These are phyloP conservation scores for Backusella australiensis DNA, from an alignment of 192 early-diverging fungal species.

Conservation along the genomic window DNA sequence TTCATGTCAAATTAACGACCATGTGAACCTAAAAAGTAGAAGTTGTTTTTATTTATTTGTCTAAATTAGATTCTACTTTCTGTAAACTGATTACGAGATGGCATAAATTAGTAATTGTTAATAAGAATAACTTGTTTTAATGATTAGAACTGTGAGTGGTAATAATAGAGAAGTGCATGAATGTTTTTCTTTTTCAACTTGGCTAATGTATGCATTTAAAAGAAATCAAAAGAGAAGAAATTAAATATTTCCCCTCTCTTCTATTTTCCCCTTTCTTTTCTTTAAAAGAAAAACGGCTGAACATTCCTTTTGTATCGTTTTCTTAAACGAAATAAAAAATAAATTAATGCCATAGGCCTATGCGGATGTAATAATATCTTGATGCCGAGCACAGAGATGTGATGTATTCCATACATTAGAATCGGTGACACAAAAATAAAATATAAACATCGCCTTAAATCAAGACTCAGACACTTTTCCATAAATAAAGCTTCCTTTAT, in stretches of 20 bases:
- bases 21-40: neutral
- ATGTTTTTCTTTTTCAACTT: neutral
- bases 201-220: conserved; percentile 1
- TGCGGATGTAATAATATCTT: neutral
- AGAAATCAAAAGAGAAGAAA: conserved; percentile 6
- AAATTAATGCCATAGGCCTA: neutral
- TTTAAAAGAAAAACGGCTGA: neutral
- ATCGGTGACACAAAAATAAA: neutral
- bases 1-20: neutral
- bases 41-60: neutral
- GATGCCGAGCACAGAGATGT: neutral
- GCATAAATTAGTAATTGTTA: neutral
- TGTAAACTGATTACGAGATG: neutral
- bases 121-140: neutral
- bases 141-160: neutral
- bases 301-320: neutral
- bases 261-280: neutral
- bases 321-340: neutral
- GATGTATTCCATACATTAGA: neutral
- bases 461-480: neutral
- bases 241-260: neutral
- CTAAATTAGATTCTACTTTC: neutral
- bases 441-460: neutral
- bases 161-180: neutral
- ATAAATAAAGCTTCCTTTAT: neutral